Conservation (phyloP, 1,284 basidiomycete genomes). For the Gymnopus androsaceus region DNA sequence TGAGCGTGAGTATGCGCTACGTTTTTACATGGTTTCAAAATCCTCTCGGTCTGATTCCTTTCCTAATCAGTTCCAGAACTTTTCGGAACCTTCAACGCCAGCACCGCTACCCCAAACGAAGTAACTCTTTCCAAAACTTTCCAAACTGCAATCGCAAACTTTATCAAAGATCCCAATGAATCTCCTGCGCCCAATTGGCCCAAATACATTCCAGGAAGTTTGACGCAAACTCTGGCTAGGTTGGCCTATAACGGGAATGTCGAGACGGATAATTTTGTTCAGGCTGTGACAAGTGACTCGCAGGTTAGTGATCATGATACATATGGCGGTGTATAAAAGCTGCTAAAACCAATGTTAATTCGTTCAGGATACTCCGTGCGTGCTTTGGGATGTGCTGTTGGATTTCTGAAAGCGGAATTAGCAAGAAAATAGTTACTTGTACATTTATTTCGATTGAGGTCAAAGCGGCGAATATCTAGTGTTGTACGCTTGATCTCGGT, state of each 20-base stretch:
- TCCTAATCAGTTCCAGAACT: conserved; percentile 16
- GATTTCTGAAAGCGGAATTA: no score
- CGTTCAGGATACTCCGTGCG: no score
- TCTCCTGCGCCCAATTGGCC: conserved; percentile 23
- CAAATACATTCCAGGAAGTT: conserved; percentile 7
- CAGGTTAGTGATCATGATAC: no score
- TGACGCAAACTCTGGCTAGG: conserved; percentile 17
- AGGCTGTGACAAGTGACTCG: conserved; percentile 4
- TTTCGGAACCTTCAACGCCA: conserved; percentile 21
- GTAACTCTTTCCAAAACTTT: conserved; percentile 19
- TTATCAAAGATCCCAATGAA: conserved; percentile 20
- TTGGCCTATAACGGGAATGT: conserved; percentile 23
- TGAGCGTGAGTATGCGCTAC: conserved; percentile 20
- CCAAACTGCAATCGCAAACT: conserved; percentile 22
- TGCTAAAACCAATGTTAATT: no score
- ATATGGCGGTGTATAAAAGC: no score
- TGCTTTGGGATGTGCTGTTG: no score
- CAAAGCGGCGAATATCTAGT: no score
- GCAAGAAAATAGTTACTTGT: no score
- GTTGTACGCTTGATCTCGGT: no score
- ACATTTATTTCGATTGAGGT: no score
- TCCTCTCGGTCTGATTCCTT: neutral
- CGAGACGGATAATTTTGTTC: conserved; percentile 11
- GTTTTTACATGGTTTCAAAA: neutral
- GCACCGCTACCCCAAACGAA: conserved; percentile 18